Conservation (phyloP, 192 early-diverging fungal genomes). For the Backusella tuberculispora region DNA sequence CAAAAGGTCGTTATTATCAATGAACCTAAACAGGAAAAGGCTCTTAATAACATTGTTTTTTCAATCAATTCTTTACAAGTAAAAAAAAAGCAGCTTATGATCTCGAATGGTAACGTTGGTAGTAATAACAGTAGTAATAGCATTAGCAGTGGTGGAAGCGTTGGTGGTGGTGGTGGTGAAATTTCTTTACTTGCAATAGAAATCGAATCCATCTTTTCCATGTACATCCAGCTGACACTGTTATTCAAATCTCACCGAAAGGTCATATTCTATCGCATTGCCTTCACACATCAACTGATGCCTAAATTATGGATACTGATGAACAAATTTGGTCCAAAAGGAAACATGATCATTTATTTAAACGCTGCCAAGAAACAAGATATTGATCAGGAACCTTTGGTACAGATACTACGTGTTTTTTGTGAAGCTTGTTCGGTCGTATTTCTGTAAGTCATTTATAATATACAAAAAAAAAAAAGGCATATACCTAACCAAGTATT, state of each 20-base stretch:
- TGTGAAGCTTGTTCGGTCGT: conserved; percentile 61
- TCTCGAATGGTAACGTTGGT: not conserved
- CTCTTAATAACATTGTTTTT: not conserved
- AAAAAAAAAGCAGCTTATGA: not conserved
- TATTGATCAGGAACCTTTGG: conserved; percentile 57
- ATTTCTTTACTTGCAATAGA: conserved; percentile 46
- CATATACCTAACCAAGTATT: no score
- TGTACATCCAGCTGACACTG: conserved; percentile 44
- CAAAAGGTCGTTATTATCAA: conserved; percentile 3
- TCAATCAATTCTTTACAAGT: not conserved
- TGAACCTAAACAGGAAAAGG: not conserved
- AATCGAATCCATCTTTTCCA: conserved; percentile 44
- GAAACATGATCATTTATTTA: conserved; percentile 58
- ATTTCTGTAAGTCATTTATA: conserved; percentile 52
- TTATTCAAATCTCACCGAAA: conserved; percentile 47
- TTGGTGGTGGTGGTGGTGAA: conserved; percentile 6
- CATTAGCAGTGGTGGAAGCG: not conserved
- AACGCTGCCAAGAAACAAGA: conserved; percentile 49
- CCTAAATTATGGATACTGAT: conserved; percentile 64
- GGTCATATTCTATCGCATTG: conserved; percentile 55
- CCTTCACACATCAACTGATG: conserved; percentile 54
- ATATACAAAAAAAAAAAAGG: no score
- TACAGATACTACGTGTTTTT: conserved; percentile 64
- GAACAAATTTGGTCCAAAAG: conserved; percentile 57
- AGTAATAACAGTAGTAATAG: not conserved